Conservation (phyloP, 176 grass and related monocot species). For the Miscanthus lutarioriparius region DNA sequence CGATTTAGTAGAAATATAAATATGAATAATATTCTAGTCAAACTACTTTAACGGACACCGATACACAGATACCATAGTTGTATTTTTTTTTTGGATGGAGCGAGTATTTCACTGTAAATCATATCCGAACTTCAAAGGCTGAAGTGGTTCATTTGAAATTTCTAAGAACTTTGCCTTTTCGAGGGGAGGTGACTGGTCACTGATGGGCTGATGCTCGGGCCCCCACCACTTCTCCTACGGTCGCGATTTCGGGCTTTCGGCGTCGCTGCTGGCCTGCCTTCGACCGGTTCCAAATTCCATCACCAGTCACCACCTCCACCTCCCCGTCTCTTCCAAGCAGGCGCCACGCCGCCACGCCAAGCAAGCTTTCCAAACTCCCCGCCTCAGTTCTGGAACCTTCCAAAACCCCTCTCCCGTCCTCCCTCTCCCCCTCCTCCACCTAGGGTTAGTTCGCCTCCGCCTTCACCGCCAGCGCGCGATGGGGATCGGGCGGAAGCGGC, state of each 20-base stretch:
- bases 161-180: background rate
- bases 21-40: too few relatives aligned
- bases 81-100: too few relatives aligned
- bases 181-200: too few relatives aligned
- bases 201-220: too few relatives aligned
- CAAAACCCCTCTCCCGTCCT: background rate
- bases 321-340: conserved; percentile 4
- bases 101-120: too few relatives aligned
- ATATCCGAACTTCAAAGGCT: background rate
- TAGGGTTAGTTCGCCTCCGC: conserved; percentile 15
- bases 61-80: too few relatives aligned
- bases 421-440: background rate
- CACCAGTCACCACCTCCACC: background rate
- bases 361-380: conserved; percentile 33
- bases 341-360: conserved; percentile 36
- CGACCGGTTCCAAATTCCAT: conserved; percentile 12
- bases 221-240: too few relatives aligned
- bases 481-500: conserved; percentile 46
- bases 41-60: too few relatives aligned
- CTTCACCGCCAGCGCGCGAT: background rate
- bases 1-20: too few relatives aligned
- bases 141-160: background rate
- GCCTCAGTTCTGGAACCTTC: conserved; percentile 1
- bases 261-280: background rate
- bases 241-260: background rate